These are phyloP conservation scores for Rhinocladiella mackenziei DNA, from an alignment of 2,329 filamentous ascomycete genomes.

Conservation along the genomic window DNA sequence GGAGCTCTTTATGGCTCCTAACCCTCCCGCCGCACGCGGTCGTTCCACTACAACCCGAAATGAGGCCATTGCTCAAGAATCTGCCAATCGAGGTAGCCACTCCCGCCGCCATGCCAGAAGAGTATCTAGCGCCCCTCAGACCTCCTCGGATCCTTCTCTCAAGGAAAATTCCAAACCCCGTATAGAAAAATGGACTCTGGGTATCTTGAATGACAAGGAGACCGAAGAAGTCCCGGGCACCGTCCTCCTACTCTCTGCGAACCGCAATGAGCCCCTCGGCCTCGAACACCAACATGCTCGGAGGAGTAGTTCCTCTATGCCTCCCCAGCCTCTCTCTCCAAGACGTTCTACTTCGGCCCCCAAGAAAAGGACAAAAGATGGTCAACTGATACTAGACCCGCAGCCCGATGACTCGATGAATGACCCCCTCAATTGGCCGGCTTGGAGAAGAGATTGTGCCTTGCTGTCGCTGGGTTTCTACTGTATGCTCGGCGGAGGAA, in stretches of 20 bases:
- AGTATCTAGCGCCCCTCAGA: neutral
- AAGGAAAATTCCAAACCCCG: slow-evolving; percentile 12
- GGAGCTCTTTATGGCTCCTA: slow-evolving; percentile 1
- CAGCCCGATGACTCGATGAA: slow-evolving; percentile 89
- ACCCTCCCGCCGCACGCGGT: slow-evolving; percentile 1
- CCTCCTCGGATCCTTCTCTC: slow-evolving; percentile 5
- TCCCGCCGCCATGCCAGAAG: neutral
- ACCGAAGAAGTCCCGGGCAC: slow-evolving; percentile 83
- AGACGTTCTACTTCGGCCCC: slow-evolving; percentile 34
- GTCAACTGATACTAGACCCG: slow-evolving; percentile 79
- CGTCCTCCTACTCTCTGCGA: slow-evolving; percentile 56
- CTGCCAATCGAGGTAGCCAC: no score
- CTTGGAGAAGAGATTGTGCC: slow-evolving; percentile 73
- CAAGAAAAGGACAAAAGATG: slow-evolving; percentile 75
- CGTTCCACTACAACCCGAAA: slow-evolving; percentile 8
- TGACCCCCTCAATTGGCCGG: slow-evolving; percentile 88
- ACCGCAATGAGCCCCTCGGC: slow-evolving; percentile 61
- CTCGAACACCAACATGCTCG: slow-evolving; percentile 56
- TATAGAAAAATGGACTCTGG: slow-evolving; percentile 56
- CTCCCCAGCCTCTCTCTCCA: slow-evolving; percentile 39
- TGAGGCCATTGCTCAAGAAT: slow-evolving; percentile 2
- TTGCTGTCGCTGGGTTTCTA: slow-evolving; percentile 82
- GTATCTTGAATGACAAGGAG: slow-evolving; percentile 74
- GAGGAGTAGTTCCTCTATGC: slow-evolving; percentile 48
- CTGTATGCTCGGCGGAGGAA: slow-evolving; percentile 88